A percentile compares a stretch with the other conserved stretches of the same genome.
These are phyloP conservation scores for Carex scoparia DNA, from an alignment of 176 grass and related monocot species.

Conservation along the genomic window DNA sequence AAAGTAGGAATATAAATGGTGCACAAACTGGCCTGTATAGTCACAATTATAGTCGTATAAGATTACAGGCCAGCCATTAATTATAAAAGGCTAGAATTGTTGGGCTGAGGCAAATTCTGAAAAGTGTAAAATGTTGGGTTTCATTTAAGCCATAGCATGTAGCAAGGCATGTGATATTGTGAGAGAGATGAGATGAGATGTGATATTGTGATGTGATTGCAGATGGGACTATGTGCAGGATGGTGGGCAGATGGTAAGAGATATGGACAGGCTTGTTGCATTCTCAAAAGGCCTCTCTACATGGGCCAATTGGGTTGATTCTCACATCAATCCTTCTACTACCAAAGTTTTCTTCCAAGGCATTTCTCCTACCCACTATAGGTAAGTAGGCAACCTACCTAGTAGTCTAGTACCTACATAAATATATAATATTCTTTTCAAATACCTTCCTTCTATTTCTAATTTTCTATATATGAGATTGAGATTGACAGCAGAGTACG, in stretches of 20 bases:
- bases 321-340: slow-evolving; percentile 51
- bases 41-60: too few relatives aligned
- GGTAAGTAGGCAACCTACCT: slow-evolving; percentile 20
- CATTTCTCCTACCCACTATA: slow-evolving; percentile 90
- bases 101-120: not conserved
- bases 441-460: too few relatives aligned
- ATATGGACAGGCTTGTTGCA: slow-evolving; percentile 84
- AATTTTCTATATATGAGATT: too few relatives aligned
- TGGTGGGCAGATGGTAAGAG: slow-evolving; percentile 46
- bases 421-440: too few relatives aligned
- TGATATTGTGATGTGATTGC: not conserved
- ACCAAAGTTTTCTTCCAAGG: slow-evolving; percentile 89
- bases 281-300: slow-evolving; percentile 83
- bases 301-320: slow-evolving; percentile 84
- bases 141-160: too few relatives aligned
- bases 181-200: too few relatives aligned
- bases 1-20: too few relatives aligned
- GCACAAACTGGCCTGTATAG: too few relatives aligned
- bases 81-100: not conserved
- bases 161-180: too few relatives aligned
- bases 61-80: not conserved
- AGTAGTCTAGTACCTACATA: not conserved
- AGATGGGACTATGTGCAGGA: slow-evolving; percentile 93
- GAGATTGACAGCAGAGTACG: too few relatives aligned
- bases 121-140: not conserved